A percentile compares a stretch with the other conserved stretches of the same genome.
These are phyloP conservation scores for Hypoxylon sp. DNA, from an alignment of 2,329 filamentous ascomycete genomes.

Conservation along the genomic window DNA sequence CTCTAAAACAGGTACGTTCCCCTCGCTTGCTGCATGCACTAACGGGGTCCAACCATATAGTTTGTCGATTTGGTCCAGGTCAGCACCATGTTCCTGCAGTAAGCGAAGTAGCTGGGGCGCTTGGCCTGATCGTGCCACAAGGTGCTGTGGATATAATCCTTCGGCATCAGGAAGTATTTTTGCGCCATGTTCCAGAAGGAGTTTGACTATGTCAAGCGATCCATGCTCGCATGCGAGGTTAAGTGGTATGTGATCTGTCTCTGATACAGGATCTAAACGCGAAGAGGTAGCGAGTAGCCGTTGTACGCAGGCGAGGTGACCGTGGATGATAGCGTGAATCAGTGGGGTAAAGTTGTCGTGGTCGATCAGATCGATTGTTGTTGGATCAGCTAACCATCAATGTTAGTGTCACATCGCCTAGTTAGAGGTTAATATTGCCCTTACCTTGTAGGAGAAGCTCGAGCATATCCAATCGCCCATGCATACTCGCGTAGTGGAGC, in stretches of 20 bases:
- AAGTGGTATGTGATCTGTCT: slow-evolving; percentile 92
- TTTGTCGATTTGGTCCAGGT: slow-evolving; percentile 94
- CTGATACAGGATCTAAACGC: slow-evolving; percentile 87
- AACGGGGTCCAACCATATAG: slow-evolving; percentile 97
- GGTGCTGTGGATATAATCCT: slow-evolving; percentile 95
- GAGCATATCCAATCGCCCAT: slow-evolving; percentile 88
- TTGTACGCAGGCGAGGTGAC: slow-evolving; percentile 84
- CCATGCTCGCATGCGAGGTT: slow-evolving; percentile 97
- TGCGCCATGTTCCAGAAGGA: slow-evolving; percentile 85
- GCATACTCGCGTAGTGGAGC: slow-evolving; percentile 95
- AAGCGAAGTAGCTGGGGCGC: slow-evolving; percentile 84
- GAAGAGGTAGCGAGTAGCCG: slow-evolving; percentile 82
- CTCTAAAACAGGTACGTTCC: slow-evolving; percentile 89
- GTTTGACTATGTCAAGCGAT: slow-evolving; percentile 84
- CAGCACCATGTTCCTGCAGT: slow-evolving; percentile 86
- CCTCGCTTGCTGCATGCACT: slow-evolving; percentile 96
- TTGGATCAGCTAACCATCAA: slow-evolving; percentile 68
- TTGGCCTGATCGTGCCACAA: slow-evolving; percentile 90
- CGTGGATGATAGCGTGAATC: slow-evolving; percentile 94
- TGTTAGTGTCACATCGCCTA: slow-evolving; percentile 24
- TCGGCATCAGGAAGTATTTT: slow-evolving; percentile 94
- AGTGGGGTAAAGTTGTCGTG: slow-evolving; percentile 98
- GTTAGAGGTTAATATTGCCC: slow-evolving; percentile 35
- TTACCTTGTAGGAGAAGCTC: slow-evolving; percentile 77
- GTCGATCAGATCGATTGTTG: slow-evolving; percentile 89